Base-by-base conservation (phyloP, 1,284 basidiomycete species). In the Trichosporon asahii region DNA sequence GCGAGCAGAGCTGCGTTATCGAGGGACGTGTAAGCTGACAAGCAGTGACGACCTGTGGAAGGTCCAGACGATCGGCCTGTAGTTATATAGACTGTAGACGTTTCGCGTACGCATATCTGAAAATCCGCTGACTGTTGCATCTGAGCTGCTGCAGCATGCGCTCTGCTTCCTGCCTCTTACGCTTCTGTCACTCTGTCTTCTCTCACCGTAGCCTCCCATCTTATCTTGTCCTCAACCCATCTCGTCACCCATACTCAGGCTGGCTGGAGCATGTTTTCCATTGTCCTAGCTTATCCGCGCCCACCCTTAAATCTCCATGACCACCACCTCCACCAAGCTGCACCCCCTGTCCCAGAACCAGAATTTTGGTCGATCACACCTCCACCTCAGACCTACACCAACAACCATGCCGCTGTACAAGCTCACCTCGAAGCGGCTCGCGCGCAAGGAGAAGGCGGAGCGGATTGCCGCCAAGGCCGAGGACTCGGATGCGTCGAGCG, bases 41-140 rank as follows among this genome's bases (percentile, higher is more conserved):
- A 85, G 93, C 68, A 96, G 96, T 15, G 96, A 98, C 82, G 94
- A 96, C 78, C 82, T 97, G 46, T 97, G 94, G 94, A 87, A 87
- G 70, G 75, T 92, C 67, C 87, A 90, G 81, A 88, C 88, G 75
- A 80, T 95, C 77, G 80, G 80, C 25, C 72, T 81, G 33, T 80
- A 75, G 65, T 12, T 46, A n/a, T 60, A 67, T 67, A 46, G 57
- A 61, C 64, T 33, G 27, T 49, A 66, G 57, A 61, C 40, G 18
- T 11, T n/a, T 14, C 11, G 12, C 40, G 40, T 44, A 44, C 6
- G 40, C 40, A 44, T 44, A 44, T 44, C 18, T 44, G 40, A 44
- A 44, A 44, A 44, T n/a, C 37, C 37, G 15, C n/a, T 6, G n/a
- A 6, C 40, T 44, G 40, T 3, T 44, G 18, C 40, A n/a, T 44